Evolutionary conservation across 129 eudicot genomes (phyloP).

Genomic region (Scalesia atractyloides): DNA sequence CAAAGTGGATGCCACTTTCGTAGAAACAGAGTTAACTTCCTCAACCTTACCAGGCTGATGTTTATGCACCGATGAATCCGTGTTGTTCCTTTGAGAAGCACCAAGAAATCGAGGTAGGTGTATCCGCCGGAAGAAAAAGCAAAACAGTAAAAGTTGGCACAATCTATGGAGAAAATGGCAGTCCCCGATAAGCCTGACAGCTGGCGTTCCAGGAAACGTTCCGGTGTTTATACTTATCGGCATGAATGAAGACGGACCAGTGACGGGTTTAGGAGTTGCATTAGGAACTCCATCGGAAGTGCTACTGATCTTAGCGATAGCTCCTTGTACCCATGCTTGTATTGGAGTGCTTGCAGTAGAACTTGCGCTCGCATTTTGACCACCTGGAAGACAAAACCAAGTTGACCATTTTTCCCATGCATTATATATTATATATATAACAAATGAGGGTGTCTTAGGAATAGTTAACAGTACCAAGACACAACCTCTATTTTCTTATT

Average conservation of each 20-base stretch:
- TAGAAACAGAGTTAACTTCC: constrained; percentile 56
- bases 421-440: too few relatives aligned
- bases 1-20: constrained; percentile 47
- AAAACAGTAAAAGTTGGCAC: constrained; percentile 89
- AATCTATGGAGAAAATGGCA: constrained; percentile 92
- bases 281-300: constrained; percentile 71
- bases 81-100: constrained; percentile 67
- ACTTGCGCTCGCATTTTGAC: constrained; percentile 74
- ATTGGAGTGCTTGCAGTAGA: constrained; percentile 87
- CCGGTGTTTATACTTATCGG: constrained; percentile 96
- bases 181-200: constrained; percentile 96
- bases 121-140: constrained; percentile 85
- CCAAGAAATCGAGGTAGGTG: constrained; percentile 68
- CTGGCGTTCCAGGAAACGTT: constrained; percentile 99
- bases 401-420: background rate
- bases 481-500: too few relatives aligned
- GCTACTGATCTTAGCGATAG: constrained; percentile 93
- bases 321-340: constrained; percentile 99
- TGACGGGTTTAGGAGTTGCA: constrained; percentile 75
- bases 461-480: too few relatives aligned
- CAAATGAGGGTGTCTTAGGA: too few relatives aligned
- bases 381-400: constrained; percentile 44
- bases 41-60: constrained; percentile 78
- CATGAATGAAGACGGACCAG: constrained; percentile 82
- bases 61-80: constrained; percentile 59